Evolutionary conservation across 371 early-diverging fungal genomes (phyloP).

Genomic region (Thermomucor indicae-seudaticae): DNA sequence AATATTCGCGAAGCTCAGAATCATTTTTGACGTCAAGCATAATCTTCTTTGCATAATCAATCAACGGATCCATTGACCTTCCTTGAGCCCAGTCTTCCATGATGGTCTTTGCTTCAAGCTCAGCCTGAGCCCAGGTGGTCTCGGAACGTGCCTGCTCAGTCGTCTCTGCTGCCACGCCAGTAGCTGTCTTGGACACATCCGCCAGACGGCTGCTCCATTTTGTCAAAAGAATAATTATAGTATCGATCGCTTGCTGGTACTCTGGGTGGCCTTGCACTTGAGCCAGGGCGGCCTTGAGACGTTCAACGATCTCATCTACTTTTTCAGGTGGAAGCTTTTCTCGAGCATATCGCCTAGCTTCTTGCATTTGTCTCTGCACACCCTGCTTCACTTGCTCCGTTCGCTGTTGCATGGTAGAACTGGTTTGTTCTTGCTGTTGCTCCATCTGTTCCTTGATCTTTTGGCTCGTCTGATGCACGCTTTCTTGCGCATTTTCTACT

Average conservation of each 20-base stretch:
- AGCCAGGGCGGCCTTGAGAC: conserved; percentile 37
- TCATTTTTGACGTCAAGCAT: conserved; percentile 26
- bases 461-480: not conserved
- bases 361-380: conserved; percentile 1
- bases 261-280: conserved; percentile 49
- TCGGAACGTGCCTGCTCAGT: conserved; percentile 15
- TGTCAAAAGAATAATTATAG: conserved; percentile 30
- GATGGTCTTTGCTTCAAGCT: conserved; percentile 42
- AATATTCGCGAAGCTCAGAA: conserved; percentile 28
- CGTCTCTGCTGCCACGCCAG: conserved; percentile 3
- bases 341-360: conserved; percentile 11
- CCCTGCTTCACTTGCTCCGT: not conserved
- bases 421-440: not conserved
- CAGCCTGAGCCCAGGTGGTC: conserved; percentile 27
- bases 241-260: conserved; percentile 47
- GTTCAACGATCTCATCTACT: conserved; percentile 34
- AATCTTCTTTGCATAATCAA: conserved; percentile 26
- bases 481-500: not conserved
- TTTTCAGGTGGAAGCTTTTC: conserved; percentile 39
- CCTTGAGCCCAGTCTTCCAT: conserved; percentile 59
- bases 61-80: conserved; percentile 35
- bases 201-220: conserved; percentile 35
- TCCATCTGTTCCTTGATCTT: conserved; percentile 9
- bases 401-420: conserved; percentile 9
- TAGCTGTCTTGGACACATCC: conserved; percentile 8